phyloP scores from a whole-genome alignment of 805 yeast genomes.

The Wickerhamomyces canadensis region DNA sequence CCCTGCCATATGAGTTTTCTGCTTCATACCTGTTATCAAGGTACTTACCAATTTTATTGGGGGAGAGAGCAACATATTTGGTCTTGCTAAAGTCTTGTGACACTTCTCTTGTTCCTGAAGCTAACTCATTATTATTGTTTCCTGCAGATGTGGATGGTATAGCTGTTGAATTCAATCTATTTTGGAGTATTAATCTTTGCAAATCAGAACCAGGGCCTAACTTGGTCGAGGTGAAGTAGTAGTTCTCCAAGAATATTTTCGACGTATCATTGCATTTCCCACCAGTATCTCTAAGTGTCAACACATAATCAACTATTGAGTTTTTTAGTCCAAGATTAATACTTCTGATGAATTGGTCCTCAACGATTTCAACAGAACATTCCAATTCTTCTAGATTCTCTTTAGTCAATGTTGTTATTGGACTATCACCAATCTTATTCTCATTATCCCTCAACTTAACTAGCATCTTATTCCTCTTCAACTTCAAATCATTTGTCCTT shows the following conservation, averaged over 20 bases:
- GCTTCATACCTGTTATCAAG: constrained; percentile 11
- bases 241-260: constrained; percentile 17
- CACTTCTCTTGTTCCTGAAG: constrained; percentile 1
- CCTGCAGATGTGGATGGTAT: constrained; percentile 1
- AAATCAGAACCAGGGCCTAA: constrained; percentile 12
- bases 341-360: constrained; percentile 43
- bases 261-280: constrained; percentile 14
- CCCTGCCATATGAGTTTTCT: neutral
- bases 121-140: no score
- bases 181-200: constrained; percentile 23
- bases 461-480: constrained; percentile 32
- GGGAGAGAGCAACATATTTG: constrained; percentile 14
- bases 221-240: constrained; percentile 7
- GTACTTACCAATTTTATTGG: constrained; percentile 15
- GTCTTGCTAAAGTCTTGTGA: neutral
- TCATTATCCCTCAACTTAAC: constrained; percentile 37
- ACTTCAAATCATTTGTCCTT: constrained; percentile 36
- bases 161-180: constrained; percentile 10
- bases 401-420: constrained; percentile 35
- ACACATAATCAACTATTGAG: constrained; percentile 39
- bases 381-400: constrained; percentile 50
- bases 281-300: constrained; percentile 15
- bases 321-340: constrained; percentile 40
- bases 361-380: constrained; percentile 45
- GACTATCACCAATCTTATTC: constrained; percentile 40